A percentile compares a stretch with the other conserved stretches of the same genome.
phyloP scores from a whole-genome alignment of 306 rosid genomes.

The Vigna trinervia region DNA sequence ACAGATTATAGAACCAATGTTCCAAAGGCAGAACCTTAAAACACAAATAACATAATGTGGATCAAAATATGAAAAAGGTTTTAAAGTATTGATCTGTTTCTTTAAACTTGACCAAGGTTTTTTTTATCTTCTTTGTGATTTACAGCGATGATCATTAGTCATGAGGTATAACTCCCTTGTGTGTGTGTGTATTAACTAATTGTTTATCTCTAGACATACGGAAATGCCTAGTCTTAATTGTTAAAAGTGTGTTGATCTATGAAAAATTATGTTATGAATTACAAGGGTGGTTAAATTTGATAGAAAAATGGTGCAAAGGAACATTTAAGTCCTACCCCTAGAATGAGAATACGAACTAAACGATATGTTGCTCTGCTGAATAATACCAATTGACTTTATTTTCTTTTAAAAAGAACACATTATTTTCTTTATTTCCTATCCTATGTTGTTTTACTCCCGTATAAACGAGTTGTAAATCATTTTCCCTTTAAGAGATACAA shows the following conservation, averaged over 20 bases:
- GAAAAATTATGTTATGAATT: neutral
- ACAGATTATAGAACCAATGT: neutral
- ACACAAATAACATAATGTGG: conserved; percentile 13
- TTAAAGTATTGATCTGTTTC: neutral
- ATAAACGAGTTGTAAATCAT: no score
- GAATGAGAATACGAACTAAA: neutral
- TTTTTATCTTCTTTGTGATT: conserved; percentile 5
- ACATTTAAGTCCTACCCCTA: neutral
- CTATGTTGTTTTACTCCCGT: no score
- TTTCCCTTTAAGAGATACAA: no score
- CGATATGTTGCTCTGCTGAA: neutral
- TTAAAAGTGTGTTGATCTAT: neutral
- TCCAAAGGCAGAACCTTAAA: neutral
- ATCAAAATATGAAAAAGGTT: conserved; percentile 2
- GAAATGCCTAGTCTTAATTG: neutral
- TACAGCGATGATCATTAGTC: neutral
- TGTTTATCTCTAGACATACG: neutral
- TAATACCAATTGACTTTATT: no score
- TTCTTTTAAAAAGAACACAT: no score
- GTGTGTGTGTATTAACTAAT: neutral
- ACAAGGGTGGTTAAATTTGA: neutral
- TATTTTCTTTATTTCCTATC: no score
- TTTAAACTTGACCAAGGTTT: neutral
- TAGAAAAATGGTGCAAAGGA: neutral
- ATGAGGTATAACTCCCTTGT: neutral